Conservation (phyloP, 1,284 basidiomycete genomes). For the Tilletiopsis washingtonensis region DNA sequence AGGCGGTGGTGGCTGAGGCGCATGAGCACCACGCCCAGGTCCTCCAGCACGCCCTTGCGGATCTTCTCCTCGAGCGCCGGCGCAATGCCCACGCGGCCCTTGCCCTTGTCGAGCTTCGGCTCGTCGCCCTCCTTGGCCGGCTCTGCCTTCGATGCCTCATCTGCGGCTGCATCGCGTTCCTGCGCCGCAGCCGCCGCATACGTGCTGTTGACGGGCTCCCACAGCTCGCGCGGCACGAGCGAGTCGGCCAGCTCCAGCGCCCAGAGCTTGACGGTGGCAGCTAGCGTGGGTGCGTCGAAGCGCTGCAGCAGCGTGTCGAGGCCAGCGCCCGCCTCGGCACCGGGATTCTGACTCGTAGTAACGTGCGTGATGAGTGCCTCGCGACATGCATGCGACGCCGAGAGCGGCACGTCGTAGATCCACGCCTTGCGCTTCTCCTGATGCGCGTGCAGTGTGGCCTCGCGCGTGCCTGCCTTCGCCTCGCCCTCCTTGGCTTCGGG, state of each 20-base stretch:
- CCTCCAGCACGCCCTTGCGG: conserved; percentile 57
- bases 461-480: conserved; percentile 1
- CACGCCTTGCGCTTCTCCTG: conserved; percentile 77
- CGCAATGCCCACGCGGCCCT: conserved; percentile 53
- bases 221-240: conserved; percentile 29
- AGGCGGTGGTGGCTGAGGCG: conserved; percentile 69
- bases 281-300: conserved; percentile 77
- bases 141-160: not conserved
- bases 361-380: conserved; percentile 7
- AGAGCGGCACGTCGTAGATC: conserved; percentile 66
- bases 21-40: conserved; percentile 61
- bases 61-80: conserved; percentile 63
- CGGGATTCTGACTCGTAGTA: not conserved
- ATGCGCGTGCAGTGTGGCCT: conserved; percentile 2
- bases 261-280: conserved; percentile 74
- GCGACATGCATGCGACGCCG: conserved; percentile 13
- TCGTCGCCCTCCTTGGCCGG: not conserved
- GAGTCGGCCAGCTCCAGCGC: conserved; percentile 27
- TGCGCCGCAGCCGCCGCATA: conserved; percentile 36
- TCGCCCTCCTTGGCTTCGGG: conserved; percentile 2
- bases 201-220: conserved; percentile 37
- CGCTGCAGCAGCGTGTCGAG: conserved; percentile 60
- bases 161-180: conserved; percentile 17
- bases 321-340: conserved; percentile 41
- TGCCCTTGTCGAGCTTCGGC: conserved; percentile 5